These are phyloP conservation scores for Crotalaria pallida DNA, from an alignment of 306 rosid species.

Conservation along the genomic window DNA sequence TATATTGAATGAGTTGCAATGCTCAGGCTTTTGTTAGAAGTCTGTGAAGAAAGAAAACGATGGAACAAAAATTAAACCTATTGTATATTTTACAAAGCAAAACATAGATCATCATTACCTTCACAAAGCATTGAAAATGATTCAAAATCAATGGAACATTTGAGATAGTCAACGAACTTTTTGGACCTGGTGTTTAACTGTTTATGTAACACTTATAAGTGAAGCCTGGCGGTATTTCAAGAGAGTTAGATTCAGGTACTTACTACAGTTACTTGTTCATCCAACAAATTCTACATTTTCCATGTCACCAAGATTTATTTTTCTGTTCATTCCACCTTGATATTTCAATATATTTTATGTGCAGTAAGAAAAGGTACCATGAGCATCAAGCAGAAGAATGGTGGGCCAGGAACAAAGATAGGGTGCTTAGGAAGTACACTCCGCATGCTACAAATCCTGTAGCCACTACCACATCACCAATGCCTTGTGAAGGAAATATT, in stretches of 20 bases:
- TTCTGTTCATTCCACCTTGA: neutral
- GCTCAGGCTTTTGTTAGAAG: too few species aligned
- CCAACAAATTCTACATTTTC: neutral
- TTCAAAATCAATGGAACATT: conserved; percentile 28
- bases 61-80: neutral
- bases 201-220: conserved; percentile 60
- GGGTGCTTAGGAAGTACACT: conserved; percentile 52
- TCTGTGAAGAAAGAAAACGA: neutral
- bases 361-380: conserved; percentile 63
- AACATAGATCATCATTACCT: neutral
- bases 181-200: conserved; percentile 93
- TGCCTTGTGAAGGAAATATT: too few species aligned
- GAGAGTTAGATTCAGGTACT: conserved; percentile 91
- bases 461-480: conserved; percentile 8
- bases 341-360: neutral
- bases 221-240: conserved; percentile 49
- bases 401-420: conserved; percentile 84
- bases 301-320: neutral
- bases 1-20: too few species aligned
- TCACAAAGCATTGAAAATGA: conserved; percentile 40
- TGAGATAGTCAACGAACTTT: conserved; percentile 57
- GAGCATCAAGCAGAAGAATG: conserved; percentile 83
- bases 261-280: neutral
- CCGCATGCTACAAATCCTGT: conserved; percentile 23
- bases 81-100: too few species aligned